Evolutionary conservation across 345 rosid species (phyloP).

Genomic region (Chamaenerion angustifolium): DNA sequence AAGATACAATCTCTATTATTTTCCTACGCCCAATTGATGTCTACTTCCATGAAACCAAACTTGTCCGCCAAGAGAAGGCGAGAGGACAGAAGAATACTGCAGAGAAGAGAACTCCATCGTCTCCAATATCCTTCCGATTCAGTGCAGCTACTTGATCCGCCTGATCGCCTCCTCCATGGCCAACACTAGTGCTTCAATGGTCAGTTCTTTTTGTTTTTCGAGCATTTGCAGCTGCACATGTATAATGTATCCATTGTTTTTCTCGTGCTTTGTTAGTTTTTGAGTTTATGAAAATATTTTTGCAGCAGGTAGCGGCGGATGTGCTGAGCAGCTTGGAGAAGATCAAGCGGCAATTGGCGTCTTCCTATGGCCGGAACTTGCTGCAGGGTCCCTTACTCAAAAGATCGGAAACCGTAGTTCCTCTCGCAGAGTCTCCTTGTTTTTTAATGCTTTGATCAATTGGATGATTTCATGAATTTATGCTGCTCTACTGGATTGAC

Average conservation of each 20-base stretch:
- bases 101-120: too few relatives aligned
- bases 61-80: too few relatives aligned
- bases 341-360: conserved; percentile 91
- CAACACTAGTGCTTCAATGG: conserved; percentile 81
- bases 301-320: conserved; percentile 38
- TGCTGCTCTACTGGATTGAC: too few relatives aligned
- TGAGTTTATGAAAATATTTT: not conserved
- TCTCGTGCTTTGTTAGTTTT: not conserved
- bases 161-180: conserved; percentile 39
- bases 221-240: not conserved
- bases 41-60: too few relatives aligned
- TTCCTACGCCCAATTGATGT: too few relatives aligned
- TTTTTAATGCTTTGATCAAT: too few relatives aligned
- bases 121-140: too few relatives aligned
- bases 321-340: conserved; percentile 78
- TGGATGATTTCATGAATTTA: too few relatives aligned
- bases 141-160: conserved; percentile 9
- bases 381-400: conserved; percentile 95
- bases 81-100: too few relatives aligned
- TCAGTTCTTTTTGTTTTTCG: conserved; percentile 14
- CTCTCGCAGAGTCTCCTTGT: too few relatives aligned
- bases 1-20: too few relatives aligned
- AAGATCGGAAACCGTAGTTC: conserved; percentile 73
- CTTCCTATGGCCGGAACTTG: conserved; percentile 78
- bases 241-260: not conserved